Evolutionary conservation across 2,329 filamentous ascomycete species (phyloP).

Genomic region (Diaporthe vaccinii): DNA sequence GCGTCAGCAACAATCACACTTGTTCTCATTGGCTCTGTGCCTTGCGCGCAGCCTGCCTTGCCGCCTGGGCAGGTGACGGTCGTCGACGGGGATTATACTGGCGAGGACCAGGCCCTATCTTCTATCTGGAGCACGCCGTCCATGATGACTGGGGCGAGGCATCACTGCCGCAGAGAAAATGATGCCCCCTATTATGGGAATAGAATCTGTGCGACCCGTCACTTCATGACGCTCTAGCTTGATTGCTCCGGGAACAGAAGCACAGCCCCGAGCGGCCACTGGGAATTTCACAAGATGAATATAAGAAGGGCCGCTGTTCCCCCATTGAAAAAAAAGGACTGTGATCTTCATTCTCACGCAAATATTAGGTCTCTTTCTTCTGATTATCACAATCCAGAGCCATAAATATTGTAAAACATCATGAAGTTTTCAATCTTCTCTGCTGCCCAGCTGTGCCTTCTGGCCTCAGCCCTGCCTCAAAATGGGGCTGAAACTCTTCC

Average conservation of each 20-base stretch:
- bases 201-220: constrained; percentile 4
- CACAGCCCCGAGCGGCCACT: not conserved
- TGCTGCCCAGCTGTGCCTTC: not conserved
- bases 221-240: not conserved
- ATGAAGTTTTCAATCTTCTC: constrained; percentile 18
- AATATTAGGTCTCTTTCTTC: not conserved
- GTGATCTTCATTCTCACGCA: not conserved
- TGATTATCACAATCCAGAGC: not conserved
- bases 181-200: constrained; percentile 5
- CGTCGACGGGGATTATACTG: not conserved
- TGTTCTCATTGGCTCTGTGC: constrained; percentile 3
- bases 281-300: not conserved
- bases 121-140: constrained; percentile 26
- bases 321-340: not conserved
- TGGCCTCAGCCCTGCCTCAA: constrained; percentile 9
- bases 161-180: constrained; percentile 6
- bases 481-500: not conserved
- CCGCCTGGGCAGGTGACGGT: constrained; percentile 10
- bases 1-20: constrained; percentile 14
- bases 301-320: not conserved
- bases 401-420: not conserved
- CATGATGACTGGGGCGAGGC: constrained; percentile 12
- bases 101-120: not conserved
- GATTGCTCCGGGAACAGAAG: not conserved
- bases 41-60: constrained; percentile 4